phyloP scores from a whole-genome alignment of 164 flowering plant genomes.

The Santalum album region DNA sequence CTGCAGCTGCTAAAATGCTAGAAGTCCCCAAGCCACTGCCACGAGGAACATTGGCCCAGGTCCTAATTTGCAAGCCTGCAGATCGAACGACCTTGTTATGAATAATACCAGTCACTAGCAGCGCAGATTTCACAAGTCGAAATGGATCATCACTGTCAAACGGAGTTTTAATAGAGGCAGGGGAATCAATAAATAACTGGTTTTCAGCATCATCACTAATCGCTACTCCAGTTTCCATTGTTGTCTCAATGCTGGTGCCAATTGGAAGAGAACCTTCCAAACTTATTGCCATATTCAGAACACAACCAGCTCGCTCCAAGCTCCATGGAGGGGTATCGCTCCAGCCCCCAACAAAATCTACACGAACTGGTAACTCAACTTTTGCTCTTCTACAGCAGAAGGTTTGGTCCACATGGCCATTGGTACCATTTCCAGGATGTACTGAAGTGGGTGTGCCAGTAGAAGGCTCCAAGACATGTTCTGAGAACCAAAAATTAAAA shows the following conservation, averaged over 20 bases:
- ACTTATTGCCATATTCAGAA: slow-evolving; percentile 84
- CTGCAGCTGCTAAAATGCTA: slow-evolving; percentile 96
- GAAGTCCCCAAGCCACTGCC: slow-evolving; percentile 99
- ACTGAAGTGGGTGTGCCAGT: slow-evolving; percentile 13
- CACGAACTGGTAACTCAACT: slow-evolving; percentile 88
- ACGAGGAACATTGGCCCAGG: slow-evolving; percentile 97
- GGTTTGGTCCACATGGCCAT: slow-evolving; percentile 15
- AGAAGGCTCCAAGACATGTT: slow-evolving; percentile 32
- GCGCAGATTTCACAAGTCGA: slow-evolving; percentile 90
- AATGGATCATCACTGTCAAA: slow-evolving; percentile 71
- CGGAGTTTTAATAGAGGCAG: slow-evolving; percentile 53
- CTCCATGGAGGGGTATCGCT: slow-evolving; percentile 99
- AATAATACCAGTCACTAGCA: slow-evolving; percentile 69
- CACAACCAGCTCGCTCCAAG: slow-evolving; percentile 95
- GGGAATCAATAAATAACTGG: slow-evolving; percentile 41
- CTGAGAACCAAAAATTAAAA: slow-evolving; percentile 15
- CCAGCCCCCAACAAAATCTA: slow-evolving; percentile 99
- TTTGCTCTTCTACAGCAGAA: slow-evolving; percentile 35
- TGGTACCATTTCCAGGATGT: slow-evolving; percentile 12
- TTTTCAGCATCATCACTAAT: slow-evolving; percentile 69
- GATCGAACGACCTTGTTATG: slow-evolving; percentile 33
- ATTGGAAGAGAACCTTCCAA: slow-evolving; percentile 77
- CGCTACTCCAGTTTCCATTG: slow-evolving; percentile 34
- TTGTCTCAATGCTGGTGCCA: slow-evolving; percentile 73
- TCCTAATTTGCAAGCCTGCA: slow-evolving; percentile 52